Conservation (phyloP, 148 eudicot genomes). For the Limonium bicolor region DNA sequence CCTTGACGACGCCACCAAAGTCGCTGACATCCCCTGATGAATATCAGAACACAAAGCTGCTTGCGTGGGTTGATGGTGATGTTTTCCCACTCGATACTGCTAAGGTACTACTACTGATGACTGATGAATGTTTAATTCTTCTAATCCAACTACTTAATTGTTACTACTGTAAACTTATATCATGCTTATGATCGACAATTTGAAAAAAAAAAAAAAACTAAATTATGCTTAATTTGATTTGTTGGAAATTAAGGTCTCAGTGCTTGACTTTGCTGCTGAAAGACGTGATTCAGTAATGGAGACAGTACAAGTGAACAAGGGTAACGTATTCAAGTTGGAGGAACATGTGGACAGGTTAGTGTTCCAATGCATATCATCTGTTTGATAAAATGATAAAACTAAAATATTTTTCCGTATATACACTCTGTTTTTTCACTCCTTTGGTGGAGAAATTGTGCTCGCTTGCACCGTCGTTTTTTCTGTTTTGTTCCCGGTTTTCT, state of each 20-base stretch:
- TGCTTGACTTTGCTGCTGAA: slow-evolving; percentile 92
- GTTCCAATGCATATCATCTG: neutral
- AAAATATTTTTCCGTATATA: no score
- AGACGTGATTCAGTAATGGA: slow-evolving; percentile 98
- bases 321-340: slow-evolving; percentile 81
- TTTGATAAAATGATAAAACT: no score
- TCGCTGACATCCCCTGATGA: slow-evolving; percentile 70
- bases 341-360: slow-evolving; percentile 88
- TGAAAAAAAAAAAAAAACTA: no score
- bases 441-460: no score
- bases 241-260: slow-evolving; percentile 96
- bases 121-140: neutral
- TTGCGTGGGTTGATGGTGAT: slow-evolving; percentile 88
- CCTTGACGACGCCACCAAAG: slow-evolving; percentile 19
- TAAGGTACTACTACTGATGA: slow-evolving; percentile 31
- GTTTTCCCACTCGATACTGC: slow-evolving; percentile 85
- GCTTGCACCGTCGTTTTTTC: no score
- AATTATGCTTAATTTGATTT: no score
- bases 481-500: no score
- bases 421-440: no score
- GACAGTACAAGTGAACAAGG: slow-evolving; percentile 70
- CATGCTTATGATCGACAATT: no score
- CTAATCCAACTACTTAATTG: slow-evolving; percentile 3
- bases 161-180: slow-evolving; percentile 8
- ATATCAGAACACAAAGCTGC: slow-evolving; percentile 68